These are phyloP conservation scores for Aspergillus arachidicola DNA, from an alignment of 2,329 filamentous ascomycete genomes.

Conservation along the genomic window DNA sequence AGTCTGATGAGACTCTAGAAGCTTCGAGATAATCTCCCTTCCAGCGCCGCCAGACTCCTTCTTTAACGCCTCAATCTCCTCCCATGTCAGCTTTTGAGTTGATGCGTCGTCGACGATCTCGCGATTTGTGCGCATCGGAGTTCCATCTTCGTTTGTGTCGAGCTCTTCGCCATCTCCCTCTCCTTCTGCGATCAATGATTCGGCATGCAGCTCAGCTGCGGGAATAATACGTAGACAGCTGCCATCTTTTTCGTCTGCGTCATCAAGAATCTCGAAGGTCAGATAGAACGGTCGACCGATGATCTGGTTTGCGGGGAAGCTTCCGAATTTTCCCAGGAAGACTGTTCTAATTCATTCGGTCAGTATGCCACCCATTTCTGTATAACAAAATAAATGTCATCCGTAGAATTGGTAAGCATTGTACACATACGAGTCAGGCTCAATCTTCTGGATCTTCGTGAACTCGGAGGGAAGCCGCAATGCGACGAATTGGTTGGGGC, in stretches of 20 bases:
- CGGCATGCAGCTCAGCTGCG: conserved; percentile 79
- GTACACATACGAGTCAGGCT: conserved; percentile 65
- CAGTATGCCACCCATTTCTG: conserved; percentile 1
- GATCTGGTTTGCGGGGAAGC: conserved; percentile 84
- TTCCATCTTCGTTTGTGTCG: conserved; percentile 38
- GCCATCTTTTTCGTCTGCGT: conserved; percentile 63
- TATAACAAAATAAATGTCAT: conserved; percentile 8
- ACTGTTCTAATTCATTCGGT: conserved; percentile 64
- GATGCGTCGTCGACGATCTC: conserved; percentile 64
- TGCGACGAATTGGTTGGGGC: conserved; percentile 39
- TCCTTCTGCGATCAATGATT: conserved; percentile 62
- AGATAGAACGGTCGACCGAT: conserved; percentile 89
- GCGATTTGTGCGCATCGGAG: conserved; percentile 64
- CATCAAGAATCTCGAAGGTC: conserved; percentile 86
- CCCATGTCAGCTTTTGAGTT: conserved; percentile 74
- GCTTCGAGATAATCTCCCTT: conserved; percentile 87
- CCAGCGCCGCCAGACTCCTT: conserved; percentile 75
- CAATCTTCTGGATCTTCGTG: conserved; percentile 60
- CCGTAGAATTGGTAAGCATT: conserved; percentile 16
- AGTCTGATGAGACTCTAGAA: conserved; percentile 84
- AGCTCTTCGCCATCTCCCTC: conserved; percentile 41
- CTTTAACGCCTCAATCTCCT: conserved; percentile 73
- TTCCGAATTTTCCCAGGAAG: conserved; percentile 88
- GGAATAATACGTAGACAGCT: conserved; percentile 74
- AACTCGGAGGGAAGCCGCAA: conserved; percentile 56